Evolutionary conservation across 768 basidiomycete species (phyloP).

Genomic region (Leccinum truebloodii): DNA sequence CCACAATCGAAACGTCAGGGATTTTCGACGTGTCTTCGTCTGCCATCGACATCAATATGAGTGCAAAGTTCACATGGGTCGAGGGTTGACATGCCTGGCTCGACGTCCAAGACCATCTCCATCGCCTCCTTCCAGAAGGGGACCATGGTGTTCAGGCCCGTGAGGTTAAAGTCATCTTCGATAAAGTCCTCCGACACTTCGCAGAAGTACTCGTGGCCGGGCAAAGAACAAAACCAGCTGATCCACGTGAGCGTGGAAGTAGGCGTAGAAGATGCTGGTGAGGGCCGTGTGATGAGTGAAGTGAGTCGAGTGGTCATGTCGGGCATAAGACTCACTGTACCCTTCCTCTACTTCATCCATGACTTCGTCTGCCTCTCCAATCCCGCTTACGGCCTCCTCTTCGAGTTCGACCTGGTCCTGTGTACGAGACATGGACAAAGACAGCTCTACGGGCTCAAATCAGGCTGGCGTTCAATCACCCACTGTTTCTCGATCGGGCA

Average conservation of each 20-base stretch:
- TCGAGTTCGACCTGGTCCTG: conserved; percentile 52
- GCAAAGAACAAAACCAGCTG: conserved; percentile 93
- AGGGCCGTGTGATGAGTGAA: conserved; percentile 19
- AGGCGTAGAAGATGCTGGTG: conserved; percentile 80
- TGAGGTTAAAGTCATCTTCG: conserved; percentile 99
- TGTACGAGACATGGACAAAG: conserved; percentile 41
- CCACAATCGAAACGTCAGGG: conserved; percentile 97
- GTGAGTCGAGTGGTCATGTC: conserved; percentile 9
- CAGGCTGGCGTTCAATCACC: conserved; percentile 23
- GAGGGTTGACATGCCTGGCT: conserved; percentile 73
- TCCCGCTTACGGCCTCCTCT: conserved; percentile 61
- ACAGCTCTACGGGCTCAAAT: conserved; percentile 25
- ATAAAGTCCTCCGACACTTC: conserved; percentile 99
- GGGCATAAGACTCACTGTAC: conserved; percentile 63
- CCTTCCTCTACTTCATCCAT: conserved; percentile 74
- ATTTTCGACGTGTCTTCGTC: conserved; percentile 95
- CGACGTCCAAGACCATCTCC: conserved; percentile 99
- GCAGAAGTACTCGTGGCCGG: conserved; percentile 97
- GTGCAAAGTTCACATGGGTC: conserved; percentile 12
- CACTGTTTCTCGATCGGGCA: conserved; percentile 29
- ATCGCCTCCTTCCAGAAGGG: conserved; percentile 99
- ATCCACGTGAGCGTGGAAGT: conserved; percentile 95
- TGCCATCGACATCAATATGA: conserved; percentile 29
- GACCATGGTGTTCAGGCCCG: conserved; percentile 92
- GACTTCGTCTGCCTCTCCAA: conserved; percentile 68